These are phyloP conservation scores for Solanum chacoense DNA, from an alignment of 305 asterid genomes.

Conservation along the genomic window DNA sequence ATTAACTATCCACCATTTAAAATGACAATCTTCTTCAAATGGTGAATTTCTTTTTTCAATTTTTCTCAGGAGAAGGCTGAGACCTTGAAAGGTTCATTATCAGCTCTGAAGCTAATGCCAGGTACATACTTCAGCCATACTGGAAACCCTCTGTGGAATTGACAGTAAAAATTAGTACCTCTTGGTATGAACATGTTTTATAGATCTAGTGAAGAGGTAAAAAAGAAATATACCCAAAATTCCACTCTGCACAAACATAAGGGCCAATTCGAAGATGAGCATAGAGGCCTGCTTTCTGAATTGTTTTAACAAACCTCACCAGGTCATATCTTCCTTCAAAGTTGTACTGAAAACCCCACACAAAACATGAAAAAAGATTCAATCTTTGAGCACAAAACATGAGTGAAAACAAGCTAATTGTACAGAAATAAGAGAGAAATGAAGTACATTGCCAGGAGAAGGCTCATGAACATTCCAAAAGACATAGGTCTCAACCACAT, in stretches of 20 bases:
- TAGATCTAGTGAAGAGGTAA: slow-evolving; percentile 20
- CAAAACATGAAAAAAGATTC: not conserved
- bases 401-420: not conserved
- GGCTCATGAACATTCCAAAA: slow-evolving; percentile 97
- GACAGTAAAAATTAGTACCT: not conserved
- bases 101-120: slow-evolving; percentile 89
- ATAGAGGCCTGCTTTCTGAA: slow-evolving; percentile 84
- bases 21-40: not conserved
- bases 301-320: slow-evolving; percentile 78
- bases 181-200: not conserved
- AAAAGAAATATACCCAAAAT: slow-evolving; percentile 60
- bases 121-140: slow-evolving; percentile 94
- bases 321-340: slow-evolving; percentile 91
- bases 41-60: not conserved
- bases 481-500: slow-evolving; percentile 86
- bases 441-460: slow-evolving; percentile 67
- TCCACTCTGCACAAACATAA: slow-evolving; percentile 96
- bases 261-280: slow-evolving; percentile 92
- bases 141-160: slow-evolving; percentile 69
- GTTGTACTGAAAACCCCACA: slow-evolving; percentile 56
- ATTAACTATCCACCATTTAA: not conserved
- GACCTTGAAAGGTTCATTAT: slow-evolving; percentile 93
- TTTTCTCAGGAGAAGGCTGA: not conserved
- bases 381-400: slow-evolving; percentile 9
- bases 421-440: not conserved